Evolutionary conservation across 2,329 filamentous ascomycete species (phyloP).

Genomic region (Tolypocladium album): DNA sequence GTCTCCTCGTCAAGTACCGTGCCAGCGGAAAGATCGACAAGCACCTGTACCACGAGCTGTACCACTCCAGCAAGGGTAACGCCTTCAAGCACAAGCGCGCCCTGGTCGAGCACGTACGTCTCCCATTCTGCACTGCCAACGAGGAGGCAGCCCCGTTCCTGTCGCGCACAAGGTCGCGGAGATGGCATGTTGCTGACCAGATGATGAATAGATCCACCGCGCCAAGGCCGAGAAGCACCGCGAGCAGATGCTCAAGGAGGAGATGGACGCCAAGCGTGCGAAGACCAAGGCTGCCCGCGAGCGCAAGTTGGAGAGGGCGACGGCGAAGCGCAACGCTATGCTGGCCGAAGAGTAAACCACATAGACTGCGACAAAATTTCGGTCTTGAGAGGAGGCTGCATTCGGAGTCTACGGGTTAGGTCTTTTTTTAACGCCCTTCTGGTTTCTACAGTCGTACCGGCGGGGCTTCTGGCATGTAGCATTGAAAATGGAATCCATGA

Average conservation of each 20-base stretch:
- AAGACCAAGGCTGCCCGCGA: conserved; percentile 99
- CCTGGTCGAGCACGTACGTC: conserved; percentile 97
- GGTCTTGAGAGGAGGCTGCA: conserved; percentile 44
- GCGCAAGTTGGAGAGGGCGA: conserved; percentile 87
- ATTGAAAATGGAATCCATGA: conserved; percentile 46
- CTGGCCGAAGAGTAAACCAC: conserved; percentile 56
- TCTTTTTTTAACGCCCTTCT: conserved; percentile 36
- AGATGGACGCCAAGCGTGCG: conserved; percentile 99
- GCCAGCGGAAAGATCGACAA: conserved; percentile 99
- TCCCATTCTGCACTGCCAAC: conserved; percentile 7
- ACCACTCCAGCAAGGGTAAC: conserved; percentile 99
- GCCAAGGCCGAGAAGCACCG: conserved; percentile 99
- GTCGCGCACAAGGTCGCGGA: background rate
- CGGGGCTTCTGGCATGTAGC: conserved; percentile 46
- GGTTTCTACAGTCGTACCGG: conserved; percentile 38
- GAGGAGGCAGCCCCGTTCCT: background rate
- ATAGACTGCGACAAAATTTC: conserved; percentile 31
- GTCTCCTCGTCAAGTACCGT: conserved; percentile 99
- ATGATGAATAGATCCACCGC: conserved; percentile 75
- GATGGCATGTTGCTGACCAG: conserved; percentile 2
- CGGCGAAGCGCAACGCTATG: conserved; percentile 82
- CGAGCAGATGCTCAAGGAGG: conserved; percentile 92
- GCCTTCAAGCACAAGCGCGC: conserved; percentile 99
- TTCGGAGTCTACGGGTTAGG: conserved; percentile 51
- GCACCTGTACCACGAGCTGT: conserved; percentile 99